phyloP scores from a whole-genome alignment of 78 protist genomes.

The Dictyostelium purpureum region DNA sequence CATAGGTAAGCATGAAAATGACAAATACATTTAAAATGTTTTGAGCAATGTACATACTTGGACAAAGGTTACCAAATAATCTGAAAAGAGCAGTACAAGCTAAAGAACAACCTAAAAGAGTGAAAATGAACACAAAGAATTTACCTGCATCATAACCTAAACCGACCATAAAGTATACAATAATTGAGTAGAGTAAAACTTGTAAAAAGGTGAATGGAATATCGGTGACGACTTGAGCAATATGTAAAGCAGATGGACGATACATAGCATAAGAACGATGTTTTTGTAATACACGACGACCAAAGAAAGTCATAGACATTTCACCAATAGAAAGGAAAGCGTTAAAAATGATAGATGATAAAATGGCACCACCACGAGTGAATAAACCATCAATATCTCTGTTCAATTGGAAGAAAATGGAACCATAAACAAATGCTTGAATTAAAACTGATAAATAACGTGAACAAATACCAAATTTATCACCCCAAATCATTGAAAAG shows the following conservation, averaged over 20 bases:
- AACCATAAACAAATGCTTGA: constrained; percentile 43
- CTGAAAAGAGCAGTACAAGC: constrained; percentile 33
- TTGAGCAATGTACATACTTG: constrained; percentile 42
- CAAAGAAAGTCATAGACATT: constrained; percentile 22
- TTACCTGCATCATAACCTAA: constrained; percentile 28
- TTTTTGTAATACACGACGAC: constrained; percentile 57
- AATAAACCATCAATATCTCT: constrained; percentile 26
- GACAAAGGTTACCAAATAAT: constrained; percentile 43
- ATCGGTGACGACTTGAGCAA: constrained; percentile 58
- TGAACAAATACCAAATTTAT: constrained; percentile 15
- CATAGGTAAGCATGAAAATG: constrained; percentile 61
- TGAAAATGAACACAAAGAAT: constrained; percentile 62
- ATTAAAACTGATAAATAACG: constrained; percentile 11
- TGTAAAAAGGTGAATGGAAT: constrained; percentile 22
- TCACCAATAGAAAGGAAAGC: constrained; percentile 41
- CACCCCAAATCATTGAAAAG: constrained; percentile 1
- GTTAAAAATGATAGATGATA: constrained; percentile 18
- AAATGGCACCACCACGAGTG: constrained; percentile 66
- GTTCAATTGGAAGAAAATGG: constrained; percentile 2
- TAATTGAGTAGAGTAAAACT: constrained; percentile 19
- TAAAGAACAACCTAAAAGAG: constrained; percentile 20
- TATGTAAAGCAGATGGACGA: constrained; percentile 56
- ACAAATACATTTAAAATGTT: constrained; percentile 5
- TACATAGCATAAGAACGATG: constrained; percentile 69
- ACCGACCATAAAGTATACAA: constrained; percentile 65